Conservation (phyloP, 129 eudicot species). For the Flaveria linearis region DNA sequence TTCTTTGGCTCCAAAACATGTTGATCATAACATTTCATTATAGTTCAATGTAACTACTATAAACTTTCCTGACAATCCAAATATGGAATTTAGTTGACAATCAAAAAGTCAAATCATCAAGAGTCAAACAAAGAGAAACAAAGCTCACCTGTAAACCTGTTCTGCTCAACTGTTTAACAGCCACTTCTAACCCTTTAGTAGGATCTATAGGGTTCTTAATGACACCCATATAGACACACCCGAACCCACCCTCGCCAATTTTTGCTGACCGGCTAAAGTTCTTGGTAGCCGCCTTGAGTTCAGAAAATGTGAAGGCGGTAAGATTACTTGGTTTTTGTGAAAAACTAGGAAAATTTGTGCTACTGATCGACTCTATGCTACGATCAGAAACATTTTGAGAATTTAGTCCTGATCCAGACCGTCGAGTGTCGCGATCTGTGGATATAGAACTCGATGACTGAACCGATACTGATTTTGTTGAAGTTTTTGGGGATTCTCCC, state of each 20-base stretch:
- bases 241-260: slow-evolving; percentile 96
- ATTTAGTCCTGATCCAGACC: slow-evolving; percentile 63
- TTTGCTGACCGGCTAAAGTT: slow-evolving; percentile 70
- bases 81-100: neutral
- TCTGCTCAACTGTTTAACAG: slow-evolving; percentile 83
- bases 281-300: slow-evolving; percentile 73
- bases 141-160: slow-evolving; percentile 81
- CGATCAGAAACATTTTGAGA: slow-evolving; percentile 70
- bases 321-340: slow-evolving; percentile 67
- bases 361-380: slow-evolving; percentile 66
- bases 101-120: slow-evolving; percentile 17
- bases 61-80: neutral
- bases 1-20: neutral
- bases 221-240: slow-evolving; percentile 73
- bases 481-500: slow-evolving; percentile 46
- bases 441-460: slow-evolving; percentile 47
- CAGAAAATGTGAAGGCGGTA: slow-evolving; percentile 69
- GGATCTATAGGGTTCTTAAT: slow-evolving; percentile 63
- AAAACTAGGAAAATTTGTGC: slow-evolving; percentile 49
- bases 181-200: slow-evolving; percentile 55
- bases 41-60: neutral
- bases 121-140: slow-evolving; percentile 16
- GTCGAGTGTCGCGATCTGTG: slow-evolving; percentile 54
- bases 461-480: slow-evolving; percentile 40
- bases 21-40: neutral